These are phyloP conservation scores for Pseudisothecium myosuroides DNA, from an alignment of 225 moss, liverwort and hornwort genomes.

Conservation along the genomic window DNA sequence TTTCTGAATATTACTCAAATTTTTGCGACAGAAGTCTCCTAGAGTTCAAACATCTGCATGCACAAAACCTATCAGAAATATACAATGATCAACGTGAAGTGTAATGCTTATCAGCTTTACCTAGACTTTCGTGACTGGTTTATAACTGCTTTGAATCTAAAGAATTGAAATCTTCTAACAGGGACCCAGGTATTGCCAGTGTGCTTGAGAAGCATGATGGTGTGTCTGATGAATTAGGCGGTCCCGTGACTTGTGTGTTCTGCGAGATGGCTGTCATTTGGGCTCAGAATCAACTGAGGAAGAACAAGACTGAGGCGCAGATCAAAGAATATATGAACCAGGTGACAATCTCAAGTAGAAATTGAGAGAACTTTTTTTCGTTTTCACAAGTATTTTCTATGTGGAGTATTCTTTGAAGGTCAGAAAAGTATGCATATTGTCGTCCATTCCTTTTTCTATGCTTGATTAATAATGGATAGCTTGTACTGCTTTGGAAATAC, in stretches of 20 bases:
- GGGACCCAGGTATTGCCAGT: conserved; percentile 57
- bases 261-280: conserved; percentile 96
- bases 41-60: not conserved
- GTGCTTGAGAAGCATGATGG: conserved; percentile 50
- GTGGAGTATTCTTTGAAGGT: not conserved
- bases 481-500: not conserved
- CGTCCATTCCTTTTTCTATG: not conserved
- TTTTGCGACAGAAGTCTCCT: not conserved
- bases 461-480: not conserved
- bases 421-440: not conserved
- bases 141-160: not conserved
- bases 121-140: not conserved
- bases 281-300: conserved; percentile 74
- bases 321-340: conserved; percentile 52
- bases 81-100: not conserved
- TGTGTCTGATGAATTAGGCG: conserved; percentile 16
- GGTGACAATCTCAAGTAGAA: conserved; percentile 14
- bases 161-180: not conserved
- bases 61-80: not conserved
- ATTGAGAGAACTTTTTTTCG: not conserved
- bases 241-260: conserved; percentile 31
- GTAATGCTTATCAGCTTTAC: not conserved
- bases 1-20: not conserved
- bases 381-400: not conserved
- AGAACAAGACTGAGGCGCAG: conserved; percentile 57